Percentiles rank a stretch among this genome's conserved stretches.
phyloP scores from a whole-genome alignment of 257 asterid species.

The Solanum gandarillasii region DNA sequence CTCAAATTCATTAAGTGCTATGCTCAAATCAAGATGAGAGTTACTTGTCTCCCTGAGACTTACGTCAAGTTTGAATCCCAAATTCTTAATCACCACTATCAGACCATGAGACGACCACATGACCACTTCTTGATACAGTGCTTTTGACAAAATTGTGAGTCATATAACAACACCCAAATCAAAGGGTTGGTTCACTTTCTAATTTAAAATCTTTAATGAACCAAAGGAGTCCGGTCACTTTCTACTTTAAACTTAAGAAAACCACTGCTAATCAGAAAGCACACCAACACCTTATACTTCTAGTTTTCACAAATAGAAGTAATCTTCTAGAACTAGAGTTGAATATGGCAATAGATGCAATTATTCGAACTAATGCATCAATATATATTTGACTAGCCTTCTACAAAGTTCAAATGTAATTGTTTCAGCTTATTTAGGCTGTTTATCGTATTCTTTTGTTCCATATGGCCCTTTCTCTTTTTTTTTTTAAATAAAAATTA shows the following conservation, averaged over 20 bases:
- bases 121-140: neutral
- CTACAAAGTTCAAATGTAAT: neutral
- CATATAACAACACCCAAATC: neutral
- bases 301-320: neutral
- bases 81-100: neutral
- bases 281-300: neutral
- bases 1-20: neutral
- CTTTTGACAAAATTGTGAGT: neutral
- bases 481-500: too few species aligned
- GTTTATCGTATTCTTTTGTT: neutral
- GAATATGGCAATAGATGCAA: neutral
- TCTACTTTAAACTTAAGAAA: neutral
- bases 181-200: neutral
- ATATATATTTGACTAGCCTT: neutral
- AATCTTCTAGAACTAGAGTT: neutral
- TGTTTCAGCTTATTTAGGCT: neutral
- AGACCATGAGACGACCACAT: neutral
- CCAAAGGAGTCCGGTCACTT: neutral
- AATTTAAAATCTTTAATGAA: neutral
- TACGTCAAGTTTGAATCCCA: neutral
- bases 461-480: neutral
- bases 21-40: neutral
- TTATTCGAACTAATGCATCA: neutral
- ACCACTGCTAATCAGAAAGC: neutral
- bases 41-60: neutral